Evolutionary conservation across 306 rosid species (phyloP), one percentile per base, ranked within the genome.

Genomic region (Gynostemma pentaphyllum): DNA sequence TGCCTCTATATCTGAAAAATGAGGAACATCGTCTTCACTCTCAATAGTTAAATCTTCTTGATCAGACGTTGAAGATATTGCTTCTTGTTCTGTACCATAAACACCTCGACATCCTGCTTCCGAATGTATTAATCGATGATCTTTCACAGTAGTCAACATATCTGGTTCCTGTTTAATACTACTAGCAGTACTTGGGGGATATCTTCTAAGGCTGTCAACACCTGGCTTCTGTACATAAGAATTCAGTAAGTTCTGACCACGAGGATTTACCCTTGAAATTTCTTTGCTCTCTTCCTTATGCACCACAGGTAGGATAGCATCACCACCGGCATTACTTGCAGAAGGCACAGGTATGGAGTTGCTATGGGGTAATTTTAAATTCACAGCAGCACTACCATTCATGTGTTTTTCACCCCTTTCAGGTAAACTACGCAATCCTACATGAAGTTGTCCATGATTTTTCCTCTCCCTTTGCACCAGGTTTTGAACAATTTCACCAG

Each of bases 1-100:
- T 51, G 97, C 97, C 79, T 94, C 99, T 61, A 94, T 52, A 49
- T 94, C 99, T 14, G 99, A 94, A 81, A 76, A 94, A 72, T 76
- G 75, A 56, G 99, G 97, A 48, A 89, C 71, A 62, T 89, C 97
- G 24, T 85, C 89, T 56, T 84, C 97, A 26, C 94, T 88, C 65
- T 84, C 86, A 15, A 81, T 44, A 62, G 62, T 64, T 66, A 70
- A 40, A 46, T 72, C 86, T 28, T 83, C 91, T 44, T 76, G 88
- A 34, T 85, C 83, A 57, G 74, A 59, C 24, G 66, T 70, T 52
- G 63, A 68, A 48, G 78, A 72, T 56, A 69, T 50, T 73, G 56
- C 71, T 65, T 36, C 80, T 69, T 70, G 71, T 71, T 78, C 79
- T 30, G 80, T 50, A 69, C 64, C 72, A 44, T 51, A 69, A 69